Evolutionary conservation across 1,139 yeast genomes (phyloP).

Genomic region (Candida sanyaensis): DNA sequence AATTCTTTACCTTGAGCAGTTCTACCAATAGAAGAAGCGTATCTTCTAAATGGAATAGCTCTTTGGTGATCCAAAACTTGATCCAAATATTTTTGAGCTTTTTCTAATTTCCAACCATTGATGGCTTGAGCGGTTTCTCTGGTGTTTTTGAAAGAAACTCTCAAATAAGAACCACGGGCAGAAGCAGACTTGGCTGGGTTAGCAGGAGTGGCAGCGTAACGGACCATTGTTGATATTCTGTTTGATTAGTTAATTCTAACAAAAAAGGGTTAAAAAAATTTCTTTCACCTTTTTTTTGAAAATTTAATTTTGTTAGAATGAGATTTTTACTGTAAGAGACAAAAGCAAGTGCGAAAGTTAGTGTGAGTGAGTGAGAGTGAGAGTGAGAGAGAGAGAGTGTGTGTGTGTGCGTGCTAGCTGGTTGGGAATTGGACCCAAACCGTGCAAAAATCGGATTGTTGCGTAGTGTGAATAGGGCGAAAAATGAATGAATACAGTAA

Average conservation of each 20-base stretch:
- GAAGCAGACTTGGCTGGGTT: slow-evolving; percentile 99
- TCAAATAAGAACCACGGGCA: slow-evolving; percentile 99
- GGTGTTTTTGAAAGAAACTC: slow-evolving; percentile 99
- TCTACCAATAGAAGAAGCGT: slow-evolving; percentile 95
- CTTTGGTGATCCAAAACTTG: slow-evolving; percentile 98
- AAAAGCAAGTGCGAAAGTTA: background rate
- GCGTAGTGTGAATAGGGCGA: background rate
- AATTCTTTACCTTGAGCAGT: slow-evolving; percentile 99
- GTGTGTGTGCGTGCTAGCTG: background rate
- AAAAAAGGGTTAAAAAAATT: slow-evolving; percentile 4
- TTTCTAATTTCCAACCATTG: slow-evolving; percentile 96
- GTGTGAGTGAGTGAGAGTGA: background rate
- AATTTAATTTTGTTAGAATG: slow-evolving; percentile 2
- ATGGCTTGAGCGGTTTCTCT: slow-evolving; percentile 99
- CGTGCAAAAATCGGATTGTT: slow-evolving; percentile 1
- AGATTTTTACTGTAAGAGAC: background rate
- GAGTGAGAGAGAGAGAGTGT: too few relatives aligned
- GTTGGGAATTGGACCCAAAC: too few relatives aligned
- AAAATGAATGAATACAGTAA: background rate
- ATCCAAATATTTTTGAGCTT: slow-evolving; percentile 93
- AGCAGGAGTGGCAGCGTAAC: slow-evolving; percentile 99
- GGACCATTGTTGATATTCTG: slow-evolving; percentile 38
- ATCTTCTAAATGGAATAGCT: slow-evolving; percentile 99
- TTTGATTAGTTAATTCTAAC: slow-evolving; percentile 4
- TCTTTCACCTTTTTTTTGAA: slow-evolving; percentile 1